Base-by-base conservation (phyloP, 2,329 filamentous ascomycete species). In the Ascochyta rabiei region DNA sequence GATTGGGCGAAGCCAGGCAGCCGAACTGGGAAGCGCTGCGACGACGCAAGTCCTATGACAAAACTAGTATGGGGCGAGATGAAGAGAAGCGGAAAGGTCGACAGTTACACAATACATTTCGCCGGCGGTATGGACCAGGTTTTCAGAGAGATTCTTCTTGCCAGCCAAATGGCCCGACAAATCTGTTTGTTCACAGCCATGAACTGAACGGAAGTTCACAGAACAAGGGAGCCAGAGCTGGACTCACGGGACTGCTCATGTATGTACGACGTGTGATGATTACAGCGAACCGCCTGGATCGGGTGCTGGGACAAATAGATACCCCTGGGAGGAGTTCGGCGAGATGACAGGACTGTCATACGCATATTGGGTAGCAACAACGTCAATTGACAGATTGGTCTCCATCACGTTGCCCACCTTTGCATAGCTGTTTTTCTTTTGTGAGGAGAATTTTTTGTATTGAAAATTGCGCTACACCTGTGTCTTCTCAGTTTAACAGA, bases 101-200 rank as follows among this genome's bases (percentile, higher is more conserved):
- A 73, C 57, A 72, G 69, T 57, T 74, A 75, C 40, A 75, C 69
- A 19, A 72, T 75, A 35, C 71, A 74, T 54, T 75, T 75, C 55
- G 66, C 63, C 40, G 72, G 72, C 35, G 72, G 72, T 12, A 68
- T 75, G 61, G 72, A 75, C 52, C 71, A 74, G 50, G 70, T 75
- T 26, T 73, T 75, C 39, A 61, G 70, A 13, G 72, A 75, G 49
- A 63, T 73, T 7, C 48, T 75, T 39, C 64, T 75, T 13, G 72
- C 72, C 7, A 75, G 72, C 57, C 72, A 75, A 56, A 75, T 75
- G 72, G 70, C 69, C 21, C 60, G 72, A 47, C 72, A 74, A 39
- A 69, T 73, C 10, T 73, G 70, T 39, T 42, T 75, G 23, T 75
- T 75, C 54, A 73, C 71, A n/a, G 71, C 70, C 6, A 71, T 73